Conservation (phyloP, 2,329 filamentous ascomycete species). For the Exophiala alcalophila region DNA sequence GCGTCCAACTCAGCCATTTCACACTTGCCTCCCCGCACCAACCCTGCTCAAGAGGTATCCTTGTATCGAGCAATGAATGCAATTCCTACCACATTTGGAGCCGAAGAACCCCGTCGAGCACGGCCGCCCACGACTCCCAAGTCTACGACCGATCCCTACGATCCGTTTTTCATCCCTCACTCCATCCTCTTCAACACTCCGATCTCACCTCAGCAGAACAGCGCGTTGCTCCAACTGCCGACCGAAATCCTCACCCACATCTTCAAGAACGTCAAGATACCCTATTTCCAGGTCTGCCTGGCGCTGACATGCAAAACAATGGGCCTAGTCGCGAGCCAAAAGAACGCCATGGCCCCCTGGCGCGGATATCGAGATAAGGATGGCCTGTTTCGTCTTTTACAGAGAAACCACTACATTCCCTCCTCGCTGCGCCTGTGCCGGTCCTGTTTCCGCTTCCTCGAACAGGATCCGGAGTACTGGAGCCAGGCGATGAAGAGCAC, state of each 20-base stretch:
- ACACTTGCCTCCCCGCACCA: no score
- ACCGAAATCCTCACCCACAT: slow-evolving; percentile 21
- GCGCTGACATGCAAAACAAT: slow-evolving; percentile 26
- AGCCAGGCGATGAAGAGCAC: neutral
- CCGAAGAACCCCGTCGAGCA: no score
- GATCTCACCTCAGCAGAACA: slow-evolving; percentile 3
- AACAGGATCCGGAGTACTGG: slow-evolving; percentile 14
- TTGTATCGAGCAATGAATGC: no score
- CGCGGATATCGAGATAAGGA: slow-evolving; percentile 26
- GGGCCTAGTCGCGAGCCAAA: slow-evolving; percentile 12
- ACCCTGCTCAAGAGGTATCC: no score
- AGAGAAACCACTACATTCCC: slow-evolving; percentile 20
- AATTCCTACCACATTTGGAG: neutral
- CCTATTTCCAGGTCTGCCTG: slow-evolving; percentile 23
- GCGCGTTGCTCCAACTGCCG: slow-evolving; percentile 19
- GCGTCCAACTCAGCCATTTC: neutral
- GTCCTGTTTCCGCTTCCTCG: slow-evolving; percentile 21
- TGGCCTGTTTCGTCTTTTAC: slow-evolving; percentile 23
- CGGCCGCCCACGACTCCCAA: no score
- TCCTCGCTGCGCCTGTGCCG: slow-evolving; percentile 15
- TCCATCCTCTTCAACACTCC: slow-evolving; percentile 12
- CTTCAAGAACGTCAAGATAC: slow-evolving; percentile 17
- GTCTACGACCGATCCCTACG: slow-evolving; percentile 15
- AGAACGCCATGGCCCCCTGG: slow-evolving; percentile 18
- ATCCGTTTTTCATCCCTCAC: slow-evolving; percentile 23